A percentile compares a stretch with the other conserved stretches of the same genome.
These are phyloP conservation scores for Colletotrichum sidae DNA, from an alignment of 2,329 filamentous ascomycete species.

Conservation along the genomic window DNA sequence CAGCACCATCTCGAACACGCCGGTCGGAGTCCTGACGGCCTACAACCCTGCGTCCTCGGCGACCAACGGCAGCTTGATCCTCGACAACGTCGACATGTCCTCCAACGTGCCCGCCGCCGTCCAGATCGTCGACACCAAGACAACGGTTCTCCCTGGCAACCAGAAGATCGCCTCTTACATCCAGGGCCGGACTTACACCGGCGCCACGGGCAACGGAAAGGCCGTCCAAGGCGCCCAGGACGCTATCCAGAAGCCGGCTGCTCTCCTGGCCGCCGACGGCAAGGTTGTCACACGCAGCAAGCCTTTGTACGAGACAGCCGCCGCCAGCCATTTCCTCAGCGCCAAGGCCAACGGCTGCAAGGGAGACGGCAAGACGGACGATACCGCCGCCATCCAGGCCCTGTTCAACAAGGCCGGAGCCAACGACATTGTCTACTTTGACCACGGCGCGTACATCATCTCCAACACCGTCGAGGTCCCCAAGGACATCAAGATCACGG, in stretches of 20 bases:
- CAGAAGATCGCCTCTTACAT: conserved; percentile 77
- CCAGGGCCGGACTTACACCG: conserved; percentile 81
- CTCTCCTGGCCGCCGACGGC: conserved; percentile 72
- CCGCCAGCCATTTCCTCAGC: conserved; percentile 79
- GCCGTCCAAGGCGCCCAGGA: conserved; percentile 70
- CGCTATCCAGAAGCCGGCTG: conserved; percentile 71
- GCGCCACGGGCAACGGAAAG: conserved; percentile 53
- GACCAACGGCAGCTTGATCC: conserved; percentile 83
- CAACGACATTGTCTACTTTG: conserved; percentile 78
- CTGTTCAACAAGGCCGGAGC: conserved; percentile 75
- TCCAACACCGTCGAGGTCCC: conserved; percentile 78
- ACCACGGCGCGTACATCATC: conserved; percentile 79
- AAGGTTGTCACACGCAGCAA: conserved; percentile 86
- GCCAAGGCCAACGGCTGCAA: conserved; percentile 86
- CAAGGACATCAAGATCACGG: conserved; percentile 86
- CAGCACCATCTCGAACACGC: conserved; percentile 81
- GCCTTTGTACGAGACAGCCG: conserved; percentile 83
- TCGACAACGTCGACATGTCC: conserved; percentile 91
- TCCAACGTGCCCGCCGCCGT: conserved; percentile 76
- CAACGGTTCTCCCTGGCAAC: conserved; percentile 76
- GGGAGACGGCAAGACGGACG: conserved; percentile 89
- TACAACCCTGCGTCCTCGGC: conserved; percentile 72
- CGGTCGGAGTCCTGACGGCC: conserved; percentile 80
- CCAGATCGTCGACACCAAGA: conserved; percentile 64
- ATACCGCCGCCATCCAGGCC: conserved; percentile 85